Conservation (phyloP, 176 grass and related monocot species). For the Puya raimondii region DNA sequence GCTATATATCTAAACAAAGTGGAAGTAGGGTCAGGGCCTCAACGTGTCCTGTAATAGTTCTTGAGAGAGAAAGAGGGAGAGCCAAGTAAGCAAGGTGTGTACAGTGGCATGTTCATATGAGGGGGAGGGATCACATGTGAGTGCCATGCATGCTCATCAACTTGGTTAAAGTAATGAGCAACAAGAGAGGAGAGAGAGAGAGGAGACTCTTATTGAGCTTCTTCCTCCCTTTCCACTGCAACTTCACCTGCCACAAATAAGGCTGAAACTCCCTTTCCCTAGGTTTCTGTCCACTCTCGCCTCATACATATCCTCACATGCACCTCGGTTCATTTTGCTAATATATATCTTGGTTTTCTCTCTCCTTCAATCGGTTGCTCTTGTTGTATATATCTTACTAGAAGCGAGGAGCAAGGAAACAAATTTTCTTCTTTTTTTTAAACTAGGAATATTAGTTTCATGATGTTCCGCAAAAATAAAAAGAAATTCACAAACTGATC, state of each 20-base stretch:
- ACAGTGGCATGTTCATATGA: no score
- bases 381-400: background rate
- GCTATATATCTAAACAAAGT: no score
- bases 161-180: no score
- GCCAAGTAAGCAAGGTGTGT: background rate
- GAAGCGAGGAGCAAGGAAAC: background rate
- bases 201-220: background rate
- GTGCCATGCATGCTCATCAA: background rate
- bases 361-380: background rate
- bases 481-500: no score
- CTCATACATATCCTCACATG: background rate
- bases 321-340: background rate
- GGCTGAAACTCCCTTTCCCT: background rate
- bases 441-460: no score
- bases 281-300: background rate
- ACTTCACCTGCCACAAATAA: background rate
- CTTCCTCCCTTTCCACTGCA: background rate
- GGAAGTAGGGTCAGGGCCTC: no score
- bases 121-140: background rate
- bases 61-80: background rate
- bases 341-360: background rate
- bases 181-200: background rate
- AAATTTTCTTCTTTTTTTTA: no score
- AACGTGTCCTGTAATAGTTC: background rate
- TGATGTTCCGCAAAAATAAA: no score